phyloP scores from a whole-genome alignment of 306 rosid genomes.

The Argentina anserina region DNA sequence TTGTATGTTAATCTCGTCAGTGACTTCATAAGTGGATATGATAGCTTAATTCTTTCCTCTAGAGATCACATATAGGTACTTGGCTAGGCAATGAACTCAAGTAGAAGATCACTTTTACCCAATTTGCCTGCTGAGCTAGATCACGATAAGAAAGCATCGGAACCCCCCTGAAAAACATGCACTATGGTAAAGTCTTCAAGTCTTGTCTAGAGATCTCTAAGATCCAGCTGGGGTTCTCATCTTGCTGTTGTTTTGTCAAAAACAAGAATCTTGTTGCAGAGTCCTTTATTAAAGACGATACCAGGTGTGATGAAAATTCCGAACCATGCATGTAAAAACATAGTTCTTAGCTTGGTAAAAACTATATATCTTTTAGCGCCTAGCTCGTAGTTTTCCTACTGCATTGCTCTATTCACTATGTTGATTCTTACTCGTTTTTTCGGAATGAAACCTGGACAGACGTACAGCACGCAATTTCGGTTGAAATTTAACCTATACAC shows the following conservation, averaged over 20 bases:
- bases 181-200: background rate
- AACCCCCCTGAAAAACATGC: slow-evolving; percentile 6
- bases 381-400: background rate
- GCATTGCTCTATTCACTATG: background rate
- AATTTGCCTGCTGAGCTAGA: background rate
- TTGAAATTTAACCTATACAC: background rate
- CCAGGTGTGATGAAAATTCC: background rate
- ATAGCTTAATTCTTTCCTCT: background rate
- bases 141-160: slow-evolving; percentile 17
- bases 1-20: background rate
- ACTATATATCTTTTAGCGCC: background rate
- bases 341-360: background rate
- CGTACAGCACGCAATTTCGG: background rate
- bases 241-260: background rate
- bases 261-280: background rate
- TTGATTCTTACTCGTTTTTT: background rate
- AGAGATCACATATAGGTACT: background rate
- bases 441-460: background rate
- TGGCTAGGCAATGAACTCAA: background rate
- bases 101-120: slow-evolving; percentile 1
- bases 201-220: slow-evolving; percentile 5
- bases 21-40: background rate
- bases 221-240: slow-evolving; percentile 17
- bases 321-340: background rate
- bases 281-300: background rate